A percentile compares a stretch with the other conserved stretches of the same genome.
These are phyloP conservation scores for Coniochaeta ligniaria DNA, from an alignment of 2,329 filamentous ascomycete genomes.

Conservation along the genomic window DNA sequence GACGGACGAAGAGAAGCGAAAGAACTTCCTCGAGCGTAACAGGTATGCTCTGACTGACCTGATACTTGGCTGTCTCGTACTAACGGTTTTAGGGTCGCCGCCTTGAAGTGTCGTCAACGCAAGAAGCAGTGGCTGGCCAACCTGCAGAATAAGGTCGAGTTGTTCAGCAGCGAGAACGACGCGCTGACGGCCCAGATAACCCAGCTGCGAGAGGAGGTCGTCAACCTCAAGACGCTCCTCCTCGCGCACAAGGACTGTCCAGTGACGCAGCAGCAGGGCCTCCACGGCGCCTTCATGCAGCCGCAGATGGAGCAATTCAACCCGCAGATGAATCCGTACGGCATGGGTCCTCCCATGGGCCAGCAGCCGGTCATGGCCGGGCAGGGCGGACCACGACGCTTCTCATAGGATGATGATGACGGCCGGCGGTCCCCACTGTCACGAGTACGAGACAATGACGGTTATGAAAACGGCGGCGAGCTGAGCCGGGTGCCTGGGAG, in stretches of 20 bases:
- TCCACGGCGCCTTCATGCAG: conserved; percentile 52
- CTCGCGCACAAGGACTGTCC: conserved; percentile 95
- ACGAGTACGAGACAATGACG: conserved; percentile 1
- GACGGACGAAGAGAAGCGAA: conserved; percentile 97
- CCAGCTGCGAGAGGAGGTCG: conserved; percentile 82
- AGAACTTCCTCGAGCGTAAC: conserved; percentile 95
- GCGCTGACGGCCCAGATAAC: conserved; percentile 76
- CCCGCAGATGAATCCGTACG: conserved; percentile 52
- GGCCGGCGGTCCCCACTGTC: background rate
- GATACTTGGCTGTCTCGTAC: background rate
- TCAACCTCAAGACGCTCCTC: conserved; percentile 87
- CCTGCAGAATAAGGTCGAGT: conserved; percentile 87
- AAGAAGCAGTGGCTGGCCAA: conserved; percentile 99
- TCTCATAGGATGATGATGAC: conserved; percentile 31
- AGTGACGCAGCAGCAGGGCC: conserved; percentile 78
- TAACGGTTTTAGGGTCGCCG: conserved; percentile 65
- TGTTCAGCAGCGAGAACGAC: conserved; percentile 90
- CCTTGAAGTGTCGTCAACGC: conserved; percentile 90
- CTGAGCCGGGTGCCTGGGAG: background rate
- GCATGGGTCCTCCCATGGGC: conserved; percentile 45
- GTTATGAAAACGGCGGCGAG: background rate
- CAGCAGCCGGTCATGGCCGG: conserved; percentile 49
- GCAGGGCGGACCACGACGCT: conserved; percentile 47
- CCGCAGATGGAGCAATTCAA: conserved; percentile 47
- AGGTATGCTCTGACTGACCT: conserved; percentile 51